phyloP scores from a whole-genome alignment of 306 rosid genomes.

The Sindora glabra region DNA sequence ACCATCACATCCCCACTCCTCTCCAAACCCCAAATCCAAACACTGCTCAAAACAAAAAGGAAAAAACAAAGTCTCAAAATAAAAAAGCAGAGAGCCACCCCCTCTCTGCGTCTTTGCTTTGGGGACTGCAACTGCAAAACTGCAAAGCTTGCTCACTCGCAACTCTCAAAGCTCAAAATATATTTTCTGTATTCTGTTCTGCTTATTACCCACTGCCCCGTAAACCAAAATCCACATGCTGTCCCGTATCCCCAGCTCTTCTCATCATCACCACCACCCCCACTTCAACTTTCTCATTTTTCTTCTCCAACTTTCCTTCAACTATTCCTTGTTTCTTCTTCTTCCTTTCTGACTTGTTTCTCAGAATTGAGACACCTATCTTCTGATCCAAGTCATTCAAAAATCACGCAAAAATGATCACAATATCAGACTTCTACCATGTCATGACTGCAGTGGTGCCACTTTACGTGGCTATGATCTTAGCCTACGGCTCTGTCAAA shows the following conservation, averaged over 20 bases:
- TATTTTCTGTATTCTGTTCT: slow-evolving; percentile 25
- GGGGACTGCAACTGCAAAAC: slow-evolving; percentile 54
- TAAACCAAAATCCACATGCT: slow-evolving; percentile 62
- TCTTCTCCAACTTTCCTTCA: not conserved
- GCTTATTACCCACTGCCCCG: slow-evolving; percentile 35
- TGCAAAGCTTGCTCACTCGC: slow-evolving; percentile 39
- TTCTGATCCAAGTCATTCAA: not conserved
- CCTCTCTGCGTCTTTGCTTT: slow-evolving; percentile 37
- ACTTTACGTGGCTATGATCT: slow-evolving; percentile 82
- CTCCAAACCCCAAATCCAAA: slow-evolving; percentile 26
- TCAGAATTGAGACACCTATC: not conserved
- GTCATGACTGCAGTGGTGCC: slow-evolving; percentile 95
- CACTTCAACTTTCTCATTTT: slow-evolving; percentile 7
- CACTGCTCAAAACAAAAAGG: slow-evolving; percentile 35
- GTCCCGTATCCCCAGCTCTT: too few species aligned
- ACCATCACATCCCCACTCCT: too few species aligned
- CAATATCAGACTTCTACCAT: slow-evolving; percentile 66
- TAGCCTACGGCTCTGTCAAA: slow-evolving; percentile 87
- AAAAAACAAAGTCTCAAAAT: slow-evolving; percentile 17
- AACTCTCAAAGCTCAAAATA: slow-evolving; percentile 53
- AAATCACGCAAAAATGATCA: slow-evolving; percentile 42
- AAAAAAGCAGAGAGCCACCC: too few species aligned
- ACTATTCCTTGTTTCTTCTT: not conserved
- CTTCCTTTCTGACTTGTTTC: too few species aligned
- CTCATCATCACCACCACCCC: slow-evolving; percentile 31